Base-by-base conservation (phyloP, 2,329 filamentous ascomycete species). In the Pleoardoris graminearum region DNA sequence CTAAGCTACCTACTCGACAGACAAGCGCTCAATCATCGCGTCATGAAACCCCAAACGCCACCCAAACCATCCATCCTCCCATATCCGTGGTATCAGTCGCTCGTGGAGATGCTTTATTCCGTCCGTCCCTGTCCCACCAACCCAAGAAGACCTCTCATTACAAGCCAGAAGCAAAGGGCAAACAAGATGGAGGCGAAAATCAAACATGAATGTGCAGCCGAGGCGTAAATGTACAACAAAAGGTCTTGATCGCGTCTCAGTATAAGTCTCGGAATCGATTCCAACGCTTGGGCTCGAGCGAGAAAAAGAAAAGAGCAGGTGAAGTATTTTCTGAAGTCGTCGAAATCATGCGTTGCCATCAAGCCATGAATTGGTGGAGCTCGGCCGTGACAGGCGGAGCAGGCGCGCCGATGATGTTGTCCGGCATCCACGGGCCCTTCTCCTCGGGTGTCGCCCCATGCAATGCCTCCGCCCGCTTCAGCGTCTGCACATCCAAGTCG, bases 401-500 rank as follows among this genome's bases (percentile, higher is more conserved):
- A 3, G 38, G 22, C 36, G 19, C 57, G 37, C 53, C 58, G 16
- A 63, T 54, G 27, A 86, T 83, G 68, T 90, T 88, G 57, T 91
- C 87, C 0, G 85, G 85, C 51, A 91, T 75, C 90, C 90, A 96
- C 7, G 86, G 82, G 1, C 92, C 93, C 73, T 91, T 92, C 80
- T 97, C 92, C 62, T 93, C 90, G 0, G 89, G 85, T 0, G 88
- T 93, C 4, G 91, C 88, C 55, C 81, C 81, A 62, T 87, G 86
- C 68, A 97, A 87, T 23, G 88, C 93, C 61, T 95, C 85, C n/a
- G 92, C 91, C 27, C 93, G 85, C 73, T 89, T 88, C 70, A 97
- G 74, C 1, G 92, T 97, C 77, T 94, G 88, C 45, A 97, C 85
- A 68, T 97, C 94, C 38, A 99, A 81, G 69, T 97, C 94, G 6